Base-by-base conservation (phyloP, 805 yeast species). In the Metschnikowia gelsemii region DNA sequence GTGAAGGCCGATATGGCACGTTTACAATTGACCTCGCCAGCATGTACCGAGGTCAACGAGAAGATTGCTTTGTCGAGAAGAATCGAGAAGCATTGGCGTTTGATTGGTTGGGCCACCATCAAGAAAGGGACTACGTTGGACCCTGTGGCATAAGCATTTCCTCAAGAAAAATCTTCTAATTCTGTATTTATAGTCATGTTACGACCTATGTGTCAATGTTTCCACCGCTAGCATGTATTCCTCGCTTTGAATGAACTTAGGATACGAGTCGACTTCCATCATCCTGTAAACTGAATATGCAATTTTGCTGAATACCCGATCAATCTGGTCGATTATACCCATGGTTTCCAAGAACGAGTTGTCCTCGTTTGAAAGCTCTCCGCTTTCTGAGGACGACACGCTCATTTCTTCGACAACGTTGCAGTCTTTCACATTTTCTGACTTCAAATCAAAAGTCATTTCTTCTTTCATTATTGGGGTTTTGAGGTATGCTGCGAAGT, bases 1-100 rank as follows among this genome's bases (percentile, higher is more conserved):
- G 98, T 93, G 41, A 87, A 88, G 69, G 98, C 98, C 47, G 99
- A 93, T 79, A 88, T 95, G 96, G 99, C 99, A 33, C 87, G 96
- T 78, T 78, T 93, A 61, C 89, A 88, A 63, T 79, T 93, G 63
- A 91, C 98, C 35, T 83, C 96, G 35, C 99, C 99, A 42, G 99
- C 98, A 35, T 93, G 99, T 82, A 91, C 99, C 27, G 97, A 91
- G 75, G 78, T 91, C 38, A 87, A 95, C 55, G 99, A 93, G 75
- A 91, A 93, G 84, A 91, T 93, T 67, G 99, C 99, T 28, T 75
- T 93, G 62, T 89, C 97, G 32, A 87, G 99, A 79, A 90, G 99
- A 80, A 93, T 93, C 58, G 99, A 93, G 66, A 91, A 91, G 80
- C 99, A 93, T 70, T 93, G 97, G 96, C 93, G 99, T 79, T 78